A percentile compares a stretch with the other conserved stretches of the same genome.
These are phyloP conservation scores for Daldinia caldariorum DNA, from an alignment of 495 filamentous ascomycete species.

Conservation along the genomic window DNA sequence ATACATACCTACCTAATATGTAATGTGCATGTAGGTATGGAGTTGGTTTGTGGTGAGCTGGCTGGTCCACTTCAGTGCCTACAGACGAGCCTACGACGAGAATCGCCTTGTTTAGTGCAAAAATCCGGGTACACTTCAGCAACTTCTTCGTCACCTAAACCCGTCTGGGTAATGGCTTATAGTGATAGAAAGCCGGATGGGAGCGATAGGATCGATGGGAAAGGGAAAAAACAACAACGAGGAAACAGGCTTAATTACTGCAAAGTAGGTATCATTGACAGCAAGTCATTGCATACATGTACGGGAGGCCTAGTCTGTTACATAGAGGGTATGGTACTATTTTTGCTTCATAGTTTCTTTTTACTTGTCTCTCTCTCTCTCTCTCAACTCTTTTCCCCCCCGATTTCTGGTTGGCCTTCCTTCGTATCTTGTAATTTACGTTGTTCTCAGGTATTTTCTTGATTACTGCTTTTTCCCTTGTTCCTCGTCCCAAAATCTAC, in stretches of 20 bases:
- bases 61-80: constrained; percentile 39
- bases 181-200: constrained; percentile 6
- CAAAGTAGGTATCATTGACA: constrained; percentile 33
- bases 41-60: constrained; percentile 41
- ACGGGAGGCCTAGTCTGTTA: constrained; percentile 10
- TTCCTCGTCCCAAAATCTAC: not conserved
- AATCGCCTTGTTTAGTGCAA: constrained; percentile 39
- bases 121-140: constrained; percentile 16
- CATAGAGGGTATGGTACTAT: constrained; percentile 11
- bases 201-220: not conserved
- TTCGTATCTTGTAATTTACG: constrained; percentile 6
- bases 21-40: constrained; percentile 23
- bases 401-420: constrained; percentile 6
- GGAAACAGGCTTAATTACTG: constrained; percentile 41
- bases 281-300: not conserved
- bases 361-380: constrained; percentile 14
- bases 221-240: constrained; percentile 7
- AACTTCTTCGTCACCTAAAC: constrained; percentile 19
- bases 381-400: constrained; percentile 11
- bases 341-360: constrained; percentile 15
- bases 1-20: constrained; percentile 32
- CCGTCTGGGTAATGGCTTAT: constrained; percentile 29
- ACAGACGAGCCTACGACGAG: constrained; percentile 30
- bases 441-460: not conserved
- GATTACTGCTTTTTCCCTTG: not conserved